Evolutionary conservation across 805 yeast species (phyloP).

Genomic region (Maudiozyma serrabonitensis): DNA sequence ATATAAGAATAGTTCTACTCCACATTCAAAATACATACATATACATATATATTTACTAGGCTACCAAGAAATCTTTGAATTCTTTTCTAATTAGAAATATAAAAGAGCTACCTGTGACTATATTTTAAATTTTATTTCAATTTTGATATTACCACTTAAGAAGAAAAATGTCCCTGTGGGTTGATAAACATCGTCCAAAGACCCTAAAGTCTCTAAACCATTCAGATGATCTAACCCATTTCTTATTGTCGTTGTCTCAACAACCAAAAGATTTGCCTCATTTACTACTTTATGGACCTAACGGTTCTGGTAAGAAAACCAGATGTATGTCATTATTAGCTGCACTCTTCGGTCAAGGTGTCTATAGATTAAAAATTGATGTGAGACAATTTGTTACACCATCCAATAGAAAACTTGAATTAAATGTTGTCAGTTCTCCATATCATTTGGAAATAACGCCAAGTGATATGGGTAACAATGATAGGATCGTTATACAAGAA

Average conservation of each 20-base stretch:
- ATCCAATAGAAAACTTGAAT: slow-evolving; percentile 70
- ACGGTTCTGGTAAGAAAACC: slow-evolving; percentile 96
- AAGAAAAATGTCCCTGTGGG: slow-evolving; percentile 80
- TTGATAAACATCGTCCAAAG: slow-evolving; percentile 84
- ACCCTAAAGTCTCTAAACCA: slow-evolving; percentile 53
- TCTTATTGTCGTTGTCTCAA: slow-evolving; percentile 41
- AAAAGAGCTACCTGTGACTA: no score
- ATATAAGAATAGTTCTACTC: no score
- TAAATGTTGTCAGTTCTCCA: slow-evolving; percentile 86
- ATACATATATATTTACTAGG: no score
- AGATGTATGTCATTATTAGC: slow-evolving; percentile 71
- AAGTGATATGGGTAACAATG: slow-evolving; percentile 92
- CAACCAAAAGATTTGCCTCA: slow-evolving; percentile 73
- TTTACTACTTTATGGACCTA: slow-evolving; percentile 84
- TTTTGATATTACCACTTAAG: no score
- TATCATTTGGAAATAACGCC: slow-evolving; percentile 94
- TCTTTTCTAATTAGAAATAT: no score
- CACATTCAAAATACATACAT: no score
- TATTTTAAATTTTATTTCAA: no score
- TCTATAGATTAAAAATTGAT: slow-evolving; percentile 80
- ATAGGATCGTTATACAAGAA: slow-evolving; percentile 90
- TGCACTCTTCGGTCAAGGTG: slow-evolving; percentile 74
- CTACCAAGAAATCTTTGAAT: no score
- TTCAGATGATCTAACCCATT: slow-evolving; percentile 54
- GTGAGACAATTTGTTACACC: slow-evolving; percentile 73